These are phyloP conservation scores for Ormosia semicastrata DNA, from an alignment of 306 rosid genomes.

Conservation along the genomic window DNA sequence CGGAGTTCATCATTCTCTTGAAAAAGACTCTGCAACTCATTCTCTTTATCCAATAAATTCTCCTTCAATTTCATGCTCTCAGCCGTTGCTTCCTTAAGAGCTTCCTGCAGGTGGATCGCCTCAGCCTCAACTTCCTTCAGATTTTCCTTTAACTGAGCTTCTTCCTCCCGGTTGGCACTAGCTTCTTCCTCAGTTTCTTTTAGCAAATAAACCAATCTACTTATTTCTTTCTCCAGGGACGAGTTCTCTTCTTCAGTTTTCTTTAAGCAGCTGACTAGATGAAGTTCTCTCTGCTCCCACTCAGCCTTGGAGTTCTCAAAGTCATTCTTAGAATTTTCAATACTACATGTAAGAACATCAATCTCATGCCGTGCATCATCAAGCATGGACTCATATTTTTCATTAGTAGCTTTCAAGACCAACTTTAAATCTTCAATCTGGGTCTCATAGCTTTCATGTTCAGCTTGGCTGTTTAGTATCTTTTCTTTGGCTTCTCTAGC, in stretches of 20 bases:
- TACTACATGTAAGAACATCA: slow-evolving; percentile 48
- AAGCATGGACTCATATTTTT: slow-evolving; percentile 70
- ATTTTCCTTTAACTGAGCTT: slow-evolving; percentile 74
- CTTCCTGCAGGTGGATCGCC: slow-evolving; percentile 86
- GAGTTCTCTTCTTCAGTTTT: slow-evolving; percentile 62
- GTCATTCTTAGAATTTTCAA: slow-evolving; percentile 60
- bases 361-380: slow-evolving; percentile 69
- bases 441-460: slow-evolving; percentile 50
- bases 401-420: slow-evolving; percentile 78
- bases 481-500: slow-evolving; percentile 84
- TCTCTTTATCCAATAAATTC: slow-evolving; percentile 77
- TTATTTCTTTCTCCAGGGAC: slow-evolving; percentile 64
- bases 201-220: slow-evolving; percentile 66
- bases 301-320: slow-evolving; percentile 58
- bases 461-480: slow-evolving; percentile 51
- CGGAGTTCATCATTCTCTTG: slow-evolving; percentile 81
- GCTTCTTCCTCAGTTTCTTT: slow-evolving; percentile 74
- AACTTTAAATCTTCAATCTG: slow-evolving; percentile 79
- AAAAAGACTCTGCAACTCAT: slow-evolving; percentile 66
- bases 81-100: slow-evolving; percentile 65
- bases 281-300: slow-evolving; percentile 81
- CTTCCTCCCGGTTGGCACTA: slow-evolving; percentile 66
- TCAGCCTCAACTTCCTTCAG: slow-evolving; percentile 93
- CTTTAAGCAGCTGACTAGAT: slow-evolving; percentile 62
- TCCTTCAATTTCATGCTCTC: slow-evolving; percentile 90